phyloP scores from a whole-genome alignment of 805 yeast species.

The Diddensiella transvaalensis region DNA sequence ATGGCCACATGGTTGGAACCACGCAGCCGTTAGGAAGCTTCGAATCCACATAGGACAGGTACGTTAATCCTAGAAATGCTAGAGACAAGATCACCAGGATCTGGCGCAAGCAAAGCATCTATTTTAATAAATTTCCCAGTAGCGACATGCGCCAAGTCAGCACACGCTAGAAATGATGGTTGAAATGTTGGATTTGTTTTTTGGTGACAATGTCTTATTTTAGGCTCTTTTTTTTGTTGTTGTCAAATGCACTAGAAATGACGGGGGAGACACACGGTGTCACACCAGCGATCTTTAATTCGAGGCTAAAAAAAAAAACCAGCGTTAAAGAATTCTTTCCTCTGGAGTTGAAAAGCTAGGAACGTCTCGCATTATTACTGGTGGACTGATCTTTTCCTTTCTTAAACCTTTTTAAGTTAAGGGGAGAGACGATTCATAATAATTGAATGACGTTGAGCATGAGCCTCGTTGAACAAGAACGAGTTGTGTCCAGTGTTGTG shows the following conservation, averaged over 20 bases:
- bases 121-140: neutral
- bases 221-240: neutral
- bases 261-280: too few relatives aligned
- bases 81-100: constrained; percentile 3
- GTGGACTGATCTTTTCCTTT: too few relatives aligned
- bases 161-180: neutral
- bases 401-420: too few relatives aligned
- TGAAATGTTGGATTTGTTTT: neutral
- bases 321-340: too few relatives aligned
- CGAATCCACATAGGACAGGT: neutral
- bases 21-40: constrained; percentile 18
- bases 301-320: neutral
- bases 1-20: constrained; percentile 21
- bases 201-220: neutral
- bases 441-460: neutral
- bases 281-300: too few relatives aligned
- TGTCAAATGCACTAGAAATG: neutral
- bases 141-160: neutral
- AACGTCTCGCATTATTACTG: too few relatives aligned
- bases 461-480: neutral
- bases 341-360: too few relatives aligned
- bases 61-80: constrained; percentile 3
- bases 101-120: constrained; percentile 1
- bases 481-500: neutral
- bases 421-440: too few relatives aligned